phyloP scores from a whole-genome alignment of 352 stramenopile species.

The Phytophthora cajani region DNA sequence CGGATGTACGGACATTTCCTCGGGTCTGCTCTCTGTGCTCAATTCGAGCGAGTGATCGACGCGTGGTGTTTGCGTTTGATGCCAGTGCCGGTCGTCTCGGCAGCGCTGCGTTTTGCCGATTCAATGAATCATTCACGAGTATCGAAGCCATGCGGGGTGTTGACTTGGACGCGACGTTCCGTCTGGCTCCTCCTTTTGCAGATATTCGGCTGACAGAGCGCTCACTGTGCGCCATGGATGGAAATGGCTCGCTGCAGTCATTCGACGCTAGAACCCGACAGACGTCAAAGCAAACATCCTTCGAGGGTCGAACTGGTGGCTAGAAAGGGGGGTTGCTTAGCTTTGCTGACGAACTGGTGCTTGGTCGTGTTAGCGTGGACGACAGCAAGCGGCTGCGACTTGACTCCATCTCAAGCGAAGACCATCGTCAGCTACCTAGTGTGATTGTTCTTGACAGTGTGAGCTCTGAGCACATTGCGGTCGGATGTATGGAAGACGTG shows the following conservation, averaged over 20 bases:
- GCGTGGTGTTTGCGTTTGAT: constrained; percentile 24
- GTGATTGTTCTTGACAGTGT: background rate
- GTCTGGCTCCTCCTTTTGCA: constrained; percentile 11
- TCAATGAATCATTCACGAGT: constrained; percentile 29
- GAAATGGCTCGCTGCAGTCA: constrained; percentile 24
- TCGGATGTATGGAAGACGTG: constrained; percentile 26
- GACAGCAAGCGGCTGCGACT: constrained; percentile 7
- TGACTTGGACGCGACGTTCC: constrained; percentile 19
- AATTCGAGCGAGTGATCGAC: constrained; percentile 23
- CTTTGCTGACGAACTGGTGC: constrained; percentile 31
- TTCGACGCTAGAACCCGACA: constrained; percentile 28
- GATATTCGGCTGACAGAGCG: constrained; percentile 31
- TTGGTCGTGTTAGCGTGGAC: constrained; percentile 15
- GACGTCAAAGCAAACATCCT: constrained; percentile 23
- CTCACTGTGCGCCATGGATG: constrained; percentile 24
- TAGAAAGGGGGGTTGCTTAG: constrained; percentile 24
- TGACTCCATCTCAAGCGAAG: constrained; percentile 36
- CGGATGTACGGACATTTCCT: constrained; percentile 20
- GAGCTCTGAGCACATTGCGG: constrained; percentile 12
- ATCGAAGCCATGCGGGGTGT: constrained; percentile 13
- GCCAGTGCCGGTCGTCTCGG: background rate
- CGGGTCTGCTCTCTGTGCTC: constrained; percentile 22
- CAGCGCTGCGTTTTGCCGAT: constrained; percentile 23
- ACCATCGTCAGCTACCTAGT: constrained; percentile 38
- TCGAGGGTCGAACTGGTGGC: background rate